Base-by-base conservation (phyloP, 495 filamentous ascomycete genomes). In the Penicillium maclennaniae region DNA sequence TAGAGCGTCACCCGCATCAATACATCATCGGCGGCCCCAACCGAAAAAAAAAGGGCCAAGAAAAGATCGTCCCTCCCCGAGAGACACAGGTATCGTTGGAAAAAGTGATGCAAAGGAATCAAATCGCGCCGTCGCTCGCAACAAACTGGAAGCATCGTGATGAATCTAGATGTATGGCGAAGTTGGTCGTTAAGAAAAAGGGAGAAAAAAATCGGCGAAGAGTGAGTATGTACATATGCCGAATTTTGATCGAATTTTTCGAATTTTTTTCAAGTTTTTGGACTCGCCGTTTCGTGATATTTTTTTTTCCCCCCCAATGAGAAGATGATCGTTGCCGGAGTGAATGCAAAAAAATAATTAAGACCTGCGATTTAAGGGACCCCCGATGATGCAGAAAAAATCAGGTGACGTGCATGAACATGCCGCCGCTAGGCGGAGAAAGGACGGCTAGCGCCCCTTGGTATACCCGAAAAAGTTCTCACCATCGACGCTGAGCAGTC, bases 401-500 rank as follows among this genome's bases (percentile, higher is more conserved):
- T 55, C 47, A 58, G 59, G 61, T 61, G 65, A 72, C 66, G 61
- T 68, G 60, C 60, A 60, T 60, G 50, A 66, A 67, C 61, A 61
- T 60, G 63, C 61, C 62, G 63, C 65, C 61, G 63, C 65, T 64
- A 66, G 60, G 60, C 63, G 58, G 63, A 62, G 62, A 52, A 52
- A 34, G 49, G 47, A 53, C 51, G 52, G 48, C 58, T 55, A 56
- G 58, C 60, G 53, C 59, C 65, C 51, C 62, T 65, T 64, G 61
- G 58, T 69, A 44, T 59, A 49, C 52, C 27, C 16, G 21, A 14
- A 43, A 43, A 43, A 23, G 43, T 40, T 34, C 55, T 80, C 60
- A 87, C 83, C 84, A 87, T 63, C 83, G 82, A 60, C 82, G 82
- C 59, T 71, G 69, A 65, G 76, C 79, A 63, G 84, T 85, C 77